Evolutionary conservation across 202 grass and related monocot genomes (phyloP).

Genomic region (Tripidium arundinaceum): DNA sequence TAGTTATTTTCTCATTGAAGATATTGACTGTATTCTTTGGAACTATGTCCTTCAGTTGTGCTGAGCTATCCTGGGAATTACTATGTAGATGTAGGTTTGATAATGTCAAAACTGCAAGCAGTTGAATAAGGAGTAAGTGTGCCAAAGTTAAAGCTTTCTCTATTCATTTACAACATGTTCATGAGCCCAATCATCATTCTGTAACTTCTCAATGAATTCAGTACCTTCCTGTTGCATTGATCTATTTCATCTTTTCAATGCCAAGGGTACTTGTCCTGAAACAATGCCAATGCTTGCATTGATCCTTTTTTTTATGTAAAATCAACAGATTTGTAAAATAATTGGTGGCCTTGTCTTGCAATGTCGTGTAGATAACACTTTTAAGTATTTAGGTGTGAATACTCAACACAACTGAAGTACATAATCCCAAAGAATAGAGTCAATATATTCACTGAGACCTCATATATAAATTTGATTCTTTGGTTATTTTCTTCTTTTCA

Average conservation of each 20-base stretch:
- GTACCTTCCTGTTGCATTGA: conserved; percentile 43
- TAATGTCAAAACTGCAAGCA: conserved; percentile 9
- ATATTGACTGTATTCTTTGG: background rate
- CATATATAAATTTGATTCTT: no score
- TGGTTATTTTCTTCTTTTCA: no score
- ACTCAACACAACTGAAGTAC: no score
- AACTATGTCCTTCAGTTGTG: background rate
- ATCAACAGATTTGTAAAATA: no score
- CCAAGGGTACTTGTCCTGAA: conserved; percentile 48
- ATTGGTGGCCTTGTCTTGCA: no score
- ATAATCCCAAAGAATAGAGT: no score
- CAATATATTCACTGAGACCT: no score
- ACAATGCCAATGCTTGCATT: conserved; percentile 63
- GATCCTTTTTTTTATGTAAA: no score
- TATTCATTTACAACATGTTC: conserved; percentile 37
- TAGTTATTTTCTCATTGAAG: background rate
- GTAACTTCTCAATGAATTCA: conserved; percentile 52
- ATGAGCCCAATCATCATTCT: conserved; percentile 82
- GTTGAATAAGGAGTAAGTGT: background rate
- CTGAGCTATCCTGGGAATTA: background rate
- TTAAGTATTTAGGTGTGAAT: no score
- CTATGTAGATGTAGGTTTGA: conserved; percentile 2
- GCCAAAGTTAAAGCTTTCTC: background rate
- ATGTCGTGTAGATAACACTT: no score
- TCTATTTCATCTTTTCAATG: conserved; percentile 64